Evolutionary conservation across 257 asterid genomes (phyloP).

Genomic region (Haberlea rhodopensis): DNA sequence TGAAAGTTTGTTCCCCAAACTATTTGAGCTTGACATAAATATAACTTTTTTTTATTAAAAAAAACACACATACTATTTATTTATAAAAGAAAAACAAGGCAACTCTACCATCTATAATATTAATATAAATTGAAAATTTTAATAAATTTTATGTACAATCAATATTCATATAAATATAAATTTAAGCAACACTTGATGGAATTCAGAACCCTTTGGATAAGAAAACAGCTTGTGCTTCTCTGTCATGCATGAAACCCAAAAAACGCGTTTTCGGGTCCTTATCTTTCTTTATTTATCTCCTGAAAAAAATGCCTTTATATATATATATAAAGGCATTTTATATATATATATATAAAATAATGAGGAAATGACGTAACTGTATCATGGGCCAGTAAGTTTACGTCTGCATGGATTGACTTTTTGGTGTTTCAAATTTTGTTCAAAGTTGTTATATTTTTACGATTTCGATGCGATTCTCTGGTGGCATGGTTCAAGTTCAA

Average conservation of each 20-base stretch:
- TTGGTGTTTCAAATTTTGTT: not conserved
- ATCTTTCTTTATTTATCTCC: not conserved
- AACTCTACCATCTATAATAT: not conserved
- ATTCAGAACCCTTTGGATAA: no score
- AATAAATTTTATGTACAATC: not conserved
- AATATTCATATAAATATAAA: no score
- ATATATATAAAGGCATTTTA: no score
- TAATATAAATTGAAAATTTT: not conserved
- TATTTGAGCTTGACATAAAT: no score
- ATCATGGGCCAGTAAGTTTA: slow-evolving; percentile 4
- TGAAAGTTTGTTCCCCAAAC: no score
- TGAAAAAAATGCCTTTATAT: no score
- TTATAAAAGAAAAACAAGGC: not conserved
- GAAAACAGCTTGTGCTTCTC: slow-evolving; percentile 57
- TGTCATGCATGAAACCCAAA: slow-evolving; percentile 42
- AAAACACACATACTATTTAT: no score
- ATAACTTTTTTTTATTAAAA: no score
- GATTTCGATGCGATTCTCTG: not conserved
- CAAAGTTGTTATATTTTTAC: not conserved
- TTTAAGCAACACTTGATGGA: no score
- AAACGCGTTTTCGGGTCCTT: slow-evolving; percentile 46
- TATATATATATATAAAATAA: not conserved
- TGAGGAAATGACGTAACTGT: not conserved
- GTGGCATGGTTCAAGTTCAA: no score
- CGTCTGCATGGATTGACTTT: slow-evolving; percentile 14